These are phyloP conservation scores for Podila horticola DNA, from an alignment of 192 early-diverging fungal species.

Conservation along the genomic window DNA sequence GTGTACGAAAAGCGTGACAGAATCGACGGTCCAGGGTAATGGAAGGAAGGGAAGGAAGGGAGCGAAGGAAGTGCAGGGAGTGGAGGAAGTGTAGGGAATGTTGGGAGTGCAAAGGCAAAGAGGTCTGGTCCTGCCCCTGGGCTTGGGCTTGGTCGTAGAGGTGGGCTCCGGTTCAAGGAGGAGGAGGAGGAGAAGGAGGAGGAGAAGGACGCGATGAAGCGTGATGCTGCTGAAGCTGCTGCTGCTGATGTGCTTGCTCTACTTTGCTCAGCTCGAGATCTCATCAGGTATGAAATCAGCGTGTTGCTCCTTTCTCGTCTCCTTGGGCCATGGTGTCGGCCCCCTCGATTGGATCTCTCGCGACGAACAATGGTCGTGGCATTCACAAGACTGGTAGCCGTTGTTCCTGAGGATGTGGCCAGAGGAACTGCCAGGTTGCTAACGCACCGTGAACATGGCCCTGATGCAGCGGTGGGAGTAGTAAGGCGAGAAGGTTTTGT, in stretches of 20 bases:
- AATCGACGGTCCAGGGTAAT: neutral
- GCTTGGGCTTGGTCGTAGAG: neutral
- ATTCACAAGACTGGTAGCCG: constrained; percentile 1
- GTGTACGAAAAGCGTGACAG: constrained; percentile 2
- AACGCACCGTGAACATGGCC: neutral
- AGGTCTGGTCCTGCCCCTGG: neutral
- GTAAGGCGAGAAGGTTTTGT: neutral
- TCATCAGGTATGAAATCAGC: neutral
- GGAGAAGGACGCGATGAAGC: neutral
- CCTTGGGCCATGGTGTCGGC: neutral
- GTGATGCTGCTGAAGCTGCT: neutral
- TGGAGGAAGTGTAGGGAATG: neutral
- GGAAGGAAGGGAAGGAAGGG: neutral
- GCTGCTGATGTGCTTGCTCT: neutral
- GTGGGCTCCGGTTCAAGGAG: no score
- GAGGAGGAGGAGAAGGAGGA: neutral
- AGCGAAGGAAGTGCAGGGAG: neutral
- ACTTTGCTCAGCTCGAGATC: neutral
- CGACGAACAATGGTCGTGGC: constrained; percentile 1
- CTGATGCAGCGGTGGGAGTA: neutral
- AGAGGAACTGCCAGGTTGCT: neutral
- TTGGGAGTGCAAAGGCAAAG: neutral
- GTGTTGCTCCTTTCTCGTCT: neutral
- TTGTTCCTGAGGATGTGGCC: neutral
- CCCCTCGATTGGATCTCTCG: neutral